Base-by-base conservation (phyloP, 1,139 yeast genomes). In the Zygosaccharomyces pseudobailii region DNA sequence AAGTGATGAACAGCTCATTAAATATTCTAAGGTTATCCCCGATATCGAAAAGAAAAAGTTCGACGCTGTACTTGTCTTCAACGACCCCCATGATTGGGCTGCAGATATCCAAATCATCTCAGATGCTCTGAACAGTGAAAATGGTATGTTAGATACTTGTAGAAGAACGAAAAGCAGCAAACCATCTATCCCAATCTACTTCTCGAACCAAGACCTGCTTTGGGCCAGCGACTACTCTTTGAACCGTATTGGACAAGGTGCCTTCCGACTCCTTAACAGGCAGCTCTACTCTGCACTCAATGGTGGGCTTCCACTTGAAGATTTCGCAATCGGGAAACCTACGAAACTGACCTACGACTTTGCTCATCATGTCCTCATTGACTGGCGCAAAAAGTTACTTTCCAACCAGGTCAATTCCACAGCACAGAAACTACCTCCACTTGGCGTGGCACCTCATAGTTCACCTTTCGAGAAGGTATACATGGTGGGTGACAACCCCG, bases 401-500 rank as follows among this genome's bases (percentile, higher is more conserved):
- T 58, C 57, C 17, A 37, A 49, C 13, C 28, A 45, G 8, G 47
- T 45, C 36, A 50, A 59, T 45, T 52, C 61, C 1, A 35, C 55
- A 7, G 25, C 40, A n/a, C 58, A 61, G 25, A 36, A 28, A 5
- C 41, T 59, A 17, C 66, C 67, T 2, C 38, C 39, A 3, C 45
- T 63, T 24, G 65, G 67, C 10, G 50, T 47, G 25, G 51, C 58
- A 19, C 59, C 61, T 7, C 45, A 43, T 19, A 22, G 30, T 3
- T 52, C 63, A 2, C 66, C 66, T 10, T 80, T 80, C 54, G 66
- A 71, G 24, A 69, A 75, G 32, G 84, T 92, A 2, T 90, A 75
- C 69, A 92, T 92, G 98, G 87, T 92, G 27, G 98, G 98, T 23
- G 98, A 92, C 67, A 92, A 92, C 65, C 97, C 97, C 2, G 92